Base-by-base conservation (phyloP, 208 protist species). In the Trypanosoma avium region DNA sequence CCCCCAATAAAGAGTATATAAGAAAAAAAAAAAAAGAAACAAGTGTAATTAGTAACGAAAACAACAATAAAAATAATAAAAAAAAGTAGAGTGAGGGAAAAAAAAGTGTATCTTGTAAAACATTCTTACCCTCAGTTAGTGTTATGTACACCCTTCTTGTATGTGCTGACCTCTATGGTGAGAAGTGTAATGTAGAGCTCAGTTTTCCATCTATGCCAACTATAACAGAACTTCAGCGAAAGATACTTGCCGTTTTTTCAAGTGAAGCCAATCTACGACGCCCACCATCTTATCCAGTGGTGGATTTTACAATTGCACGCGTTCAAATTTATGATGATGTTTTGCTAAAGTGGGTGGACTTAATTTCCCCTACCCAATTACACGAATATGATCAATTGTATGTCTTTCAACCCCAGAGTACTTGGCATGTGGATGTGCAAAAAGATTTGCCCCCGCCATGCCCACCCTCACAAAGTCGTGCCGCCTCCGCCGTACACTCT, bases 361-460 rank as follows among this genome's bases (percentile, higher is more conserved):
- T 94, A 0, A 52, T 77, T 40, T 75, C 67, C 2, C 36, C 75
- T 21, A 36, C 75, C 2, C 85, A 94, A 62, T 63, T 92, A n/a
- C 81, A 87, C 57, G 83, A 90, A 65, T 92, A 89, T 69, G 85
- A 92, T 58, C 88, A 94, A 69, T 62, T 94, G 4, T 94, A 94
- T 61, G 70, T 85, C 15, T 94, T 91, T 54, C 88, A 94, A 62
- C 85, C 88, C 0, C 82, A 88, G 32, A 84, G 57, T 1, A 24
- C 46, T 32, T 79, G 68, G 57, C 82, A 94, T 63, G 67, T 29
- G 4, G 88, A 94, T 57, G 55, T 65, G 12, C 82, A 88, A 70
- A 79, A 89, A 49, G 82, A 87, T 57, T 57, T 94, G 22, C 88
- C 88, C 17, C 77, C 88, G 0, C 88, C 88, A 4, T 67, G 81